Evolutionary conservation across 1,284 basidiomycete species (phyloP).

Genomic region (Sporisorium scitamineum): DNA sequence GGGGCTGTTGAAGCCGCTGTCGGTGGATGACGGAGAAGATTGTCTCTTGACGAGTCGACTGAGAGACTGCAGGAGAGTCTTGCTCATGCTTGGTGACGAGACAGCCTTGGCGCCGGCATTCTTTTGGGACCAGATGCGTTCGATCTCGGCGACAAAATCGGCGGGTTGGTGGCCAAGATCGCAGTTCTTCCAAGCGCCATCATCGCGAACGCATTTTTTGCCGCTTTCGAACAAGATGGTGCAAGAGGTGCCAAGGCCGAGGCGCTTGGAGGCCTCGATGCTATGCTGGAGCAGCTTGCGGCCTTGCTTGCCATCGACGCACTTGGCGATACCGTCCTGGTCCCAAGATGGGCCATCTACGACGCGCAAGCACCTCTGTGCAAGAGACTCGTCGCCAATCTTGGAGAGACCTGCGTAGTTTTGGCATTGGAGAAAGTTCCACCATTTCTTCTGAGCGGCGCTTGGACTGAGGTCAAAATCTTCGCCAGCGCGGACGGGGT

Average conservation of each 20-base stretch:
- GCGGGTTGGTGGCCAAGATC: constrained; percentile 48
- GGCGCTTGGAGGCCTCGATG: constrained; percentile 29
- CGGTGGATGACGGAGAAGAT: constrained; percentile 21
- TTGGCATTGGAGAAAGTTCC: constrained; percentile 58
- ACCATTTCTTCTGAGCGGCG: constrained; percentile 55
- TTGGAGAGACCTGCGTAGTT: constrained; percentile 47
- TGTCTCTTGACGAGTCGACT: constrained; percentile 32
- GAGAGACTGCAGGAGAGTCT: background rate
- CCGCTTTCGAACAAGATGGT: constrained; percentile 54
- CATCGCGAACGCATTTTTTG: constrained; percentile 56
- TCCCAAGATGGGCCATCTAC: constrained; percentile 52
- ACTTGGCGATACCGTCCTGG: constrained; percentile 53
- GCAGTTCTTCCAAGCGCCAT: constrained; percentile 58
- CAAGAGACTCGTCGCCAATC: constrained; percentile 53
- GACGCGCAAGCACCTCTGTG: constrained; percentile 44
- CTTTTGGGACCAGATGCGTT: constrained; percentile 45
- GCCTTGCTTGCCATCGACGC: constrained; percentile 48
- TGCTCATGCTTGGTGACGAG: background rate
- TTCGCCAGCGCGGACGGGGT: constrained; percentile 48
- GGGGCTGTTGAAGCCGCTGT: constrained; percentile 19
- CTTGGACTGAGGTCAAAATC: constrained; percentile 57
- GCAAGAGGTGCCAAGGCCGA: constrained; percentile 38
- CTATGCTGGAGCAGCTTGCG: constrained; percentile 47
- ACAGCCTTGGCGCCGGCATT: constrained; percentile 11
- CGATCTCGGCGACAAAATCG: constrained; percentile 58